Conservation (phyloP, 2,329 filamentous ascomycete species). For the Triangularia setosa region DNA sequence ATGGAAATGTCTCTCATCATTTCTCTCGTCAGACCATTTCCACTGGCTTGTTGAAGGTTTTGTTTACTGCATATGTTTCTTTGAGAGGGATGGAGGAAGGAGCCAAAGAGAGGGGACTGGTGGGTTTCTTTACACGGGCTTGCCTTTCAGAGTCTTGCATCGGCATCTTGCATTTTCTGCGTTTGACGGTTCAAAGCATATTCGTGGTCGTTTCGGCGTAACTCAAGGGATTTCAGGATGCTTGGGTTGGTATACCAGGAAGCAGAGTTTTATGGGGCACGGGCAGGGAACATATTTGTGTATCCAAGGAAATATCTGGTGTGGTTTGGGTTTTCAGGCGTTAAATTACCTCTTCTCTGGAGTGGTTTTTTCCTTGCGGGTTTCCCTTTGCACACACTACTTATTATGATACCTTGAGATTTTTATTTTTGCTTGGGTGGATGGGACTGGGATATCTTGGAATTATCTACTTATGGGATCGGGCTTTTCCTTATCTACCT, state of each 20-base stretch:
- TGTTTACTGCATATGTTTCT: slow-evolving; percentile 18
- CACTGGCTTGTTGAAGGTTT: slow-evolving; percentile 4
- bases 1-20: not conserved
- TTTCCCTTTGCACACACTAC: not conserved
- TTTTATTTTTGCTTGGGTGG: slow-evolving; percentile 2
- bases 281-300: not conserved
- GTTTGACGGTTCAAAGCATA: slow-evolving; percentile 20
- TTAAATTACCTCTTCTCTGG: slow-evolving; percentile 2
- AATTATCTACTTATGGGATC: not conserved
- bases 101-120: not conserved
- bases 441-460: not conserved
- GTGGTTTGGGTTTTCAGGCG: slow-evolving; percentile 2
- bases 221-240: not conserved
- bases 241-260: not conserved
- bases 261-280: not conserved
- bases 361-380: slow-evolving; percentile 3
- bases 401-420: slow-evolving; percentile 22
- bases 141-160: slow-evolving; percentile 5
- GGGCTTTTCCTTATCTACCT: not conserved
- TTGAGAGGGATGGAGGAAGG: slow-evolving; percentile 5
- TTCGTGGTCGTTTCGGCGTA: slow-evolving; percentile 19
- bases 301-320: slow-evolving; percentile 1
- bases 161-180: slow-evolving; percentile 12
- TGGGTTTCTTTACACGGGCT: slow-evolving; percentile 10
- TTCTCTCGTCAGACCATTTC: not conserved